Base-by-base conservation (phyloP, 768 basidiomycete genomes). In the Saitozyma podzolica region DNA sequence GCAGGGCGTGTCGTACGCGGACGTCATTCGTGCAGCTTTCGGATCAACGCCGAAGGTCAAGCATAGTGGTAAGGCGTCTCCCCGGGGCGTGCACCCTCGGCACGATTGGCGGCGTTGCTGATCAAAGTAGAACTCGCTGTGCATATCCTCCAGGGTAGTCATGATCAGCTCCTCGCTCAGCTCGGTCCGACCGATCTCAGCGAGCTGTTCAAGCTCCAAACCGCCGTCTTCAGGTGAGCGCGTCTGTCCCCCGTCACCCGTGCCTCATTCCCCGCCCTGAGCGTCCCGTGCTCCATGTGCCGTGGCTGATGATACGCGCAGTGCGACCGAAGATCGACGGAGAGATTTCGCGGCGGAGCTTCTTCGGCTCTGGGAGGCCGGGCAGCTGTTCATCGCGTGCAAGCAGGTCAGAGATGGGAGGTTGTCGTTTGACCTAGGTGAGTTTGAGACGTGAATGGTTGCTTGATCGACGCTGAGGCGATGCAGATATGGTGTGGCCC, bases 351-450 rank as follows among this genome's bases (percentile, higher is more conserved):
- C 70, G 3, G 54, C 65, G 13, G 68, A 74, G 40, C 59, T 72
- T 0, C 39, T 72, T 1, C 59, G 62, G 11, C 60, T 74, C 3
- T 50, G 62, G 20, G 68, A 68, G 50, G 70, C 63, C 9, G 64
- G 63, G n/a, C 16, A 50, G 8, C 55, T 74, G 6, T 68, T 72
- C 20, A 59, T 63, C 45, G 40, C 37, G 9, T 65, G 64, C 45
- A 64, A 67, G 6, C 53, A 49, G 9, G 8, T 60, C n/a, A 40
- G 51, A 45, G 52, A 58, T 19, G 66, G 56, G 11, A 57, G 49
- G 13, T 58, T 70, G 14, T 40, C 48, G 11, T 74, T 74, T 54
- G 63, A 71, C 42, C 56, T 71, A 16, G 73, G 69, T 70, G 11
- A 65, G 65, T 61, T 40, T 20, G 40, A 17, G 6, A 5, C 45